Base-by-base conservation (phyloP, 179 eudicot species). In the Camellia oleifera region DNA sequence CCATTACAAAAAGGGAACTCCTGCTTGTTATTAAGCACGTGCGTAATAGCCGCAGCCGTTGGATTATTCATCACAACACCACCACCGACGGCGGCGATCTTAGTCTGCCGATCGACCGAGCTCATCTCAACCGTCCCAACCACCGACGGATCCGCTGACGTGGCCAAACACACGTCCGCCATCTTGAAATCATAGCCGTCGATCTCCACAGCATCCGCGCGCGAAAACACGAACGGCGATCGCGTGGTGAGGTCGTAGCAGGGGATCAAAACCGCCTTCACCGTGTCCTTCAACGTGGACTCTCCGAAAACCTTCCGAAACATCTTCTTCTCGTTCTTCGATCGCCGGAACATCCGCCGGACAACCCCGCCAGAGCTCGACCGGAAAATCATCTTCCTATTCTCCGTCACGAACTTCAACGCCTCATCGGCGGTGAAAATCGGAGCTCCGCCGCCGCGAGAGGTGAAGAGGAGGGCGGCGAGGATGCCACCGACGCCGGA, bases 61-160 rank as follows among this genome's bases (percentile, higher is more conserved):
- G 90, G 88, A 71, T 88, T 88, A 65, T 69, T 88, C 90, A 88
- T 88, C 12, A 80, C 88, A 3, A 88, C 76, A 4, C 83, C 87
- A 13, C 90, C 88, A 8, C 83, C 88, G 9, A 88, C 77, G 32
- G 87, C 90, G 71, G 53, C 26, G 66, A 84, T 80, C 72, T 70
- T 86, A 6, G 75, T 84, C 13, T 74, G 57, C 63, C 78, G 69
- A 42, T 88, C 85, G 12, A 80, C 75, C 42, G 88, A 85, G 72
- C 52, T 81, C 74, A 86, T 67, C 63, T 78, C 83, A 40, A 84
- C 67, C 17, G 88, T 72, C 5, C 73, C 63, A 11, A 14, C 15
- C n/a, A 45, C 68, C 32, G 71, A 6, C 52, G 52, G 8, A 14
- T 63, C 75, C 0, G 86, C 84, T 53, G 76, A 42, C 72, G 90